A percentile compares a stretch with the other conserved stretches of the same genome.
phyloP scores from a whole-genome alignment of 208 protist genomes.

The Trypanosoma grayi region DNA sequence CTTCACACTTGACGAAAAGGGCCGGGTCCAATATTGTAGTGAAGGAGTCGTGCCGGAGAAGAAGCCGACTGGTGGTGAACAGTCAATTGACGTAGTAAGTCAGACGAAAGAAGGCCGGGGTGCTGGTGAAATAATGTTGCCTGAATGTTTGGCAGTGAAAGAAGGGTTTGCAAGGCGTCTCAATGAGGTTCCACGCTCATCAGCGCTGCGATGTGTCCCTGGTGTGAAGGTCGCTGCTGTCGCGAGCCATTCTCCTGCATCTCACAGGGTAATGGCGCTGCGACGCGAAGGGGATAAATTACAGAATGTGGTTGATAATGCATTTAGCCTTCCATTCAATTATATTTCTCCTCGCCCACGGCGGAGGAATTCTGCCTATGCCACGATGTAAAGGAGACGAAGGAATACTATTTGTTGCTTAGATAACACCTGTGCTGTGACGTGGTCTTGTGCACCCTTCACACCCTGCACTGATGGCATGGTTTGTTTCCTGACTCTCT shows the following conservation, averaged over 20 bases:
- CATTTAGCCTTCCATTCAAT: conserved; percentile 23
- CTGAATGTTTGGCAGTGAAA: background rate
- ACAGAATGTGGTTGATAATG: conserved; percentile 57
- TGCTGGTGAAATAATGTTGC: background rate
- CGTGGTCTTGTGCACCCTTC: background rate
- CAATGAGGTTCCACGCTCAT: background rate
- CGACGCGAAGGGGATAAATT: conserved; percentile 28
- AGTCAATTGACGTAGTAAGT: background rate
- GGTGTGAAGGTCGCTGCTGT: background rate
- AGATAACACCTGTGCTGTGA: no score
- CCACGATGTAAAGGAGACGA: background rate
- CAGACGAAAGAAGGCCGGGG: background rate
- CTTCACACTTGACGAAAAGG: conserved; percentile 62
- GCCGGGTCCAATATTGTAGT: conserved; percentile 36
- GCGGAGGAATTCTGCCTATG: background rate
- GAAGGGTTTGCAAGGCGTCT: conserved; percentile 4
- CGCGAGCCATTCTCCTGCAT: conserved; percentile 2
- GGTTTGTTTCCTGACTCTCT: background rate
- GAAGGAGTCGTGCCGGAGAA: background rate
- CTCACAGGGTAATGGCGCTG: conserved; percentile 23
- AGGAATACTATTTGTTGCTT: no score
- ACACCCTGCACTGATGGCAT: background rate
- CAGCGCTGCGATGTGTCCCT: conserved; percentile 14
- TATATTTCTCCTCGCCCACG: conserved; percentile 7
- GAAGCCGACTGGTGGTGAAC: background rate